These are phyloP conservation scores for Ustilago xerochloae DNA, from an alignment of 1,284 basidiomycete genomes.

Conservation along the genomic window DNA sequence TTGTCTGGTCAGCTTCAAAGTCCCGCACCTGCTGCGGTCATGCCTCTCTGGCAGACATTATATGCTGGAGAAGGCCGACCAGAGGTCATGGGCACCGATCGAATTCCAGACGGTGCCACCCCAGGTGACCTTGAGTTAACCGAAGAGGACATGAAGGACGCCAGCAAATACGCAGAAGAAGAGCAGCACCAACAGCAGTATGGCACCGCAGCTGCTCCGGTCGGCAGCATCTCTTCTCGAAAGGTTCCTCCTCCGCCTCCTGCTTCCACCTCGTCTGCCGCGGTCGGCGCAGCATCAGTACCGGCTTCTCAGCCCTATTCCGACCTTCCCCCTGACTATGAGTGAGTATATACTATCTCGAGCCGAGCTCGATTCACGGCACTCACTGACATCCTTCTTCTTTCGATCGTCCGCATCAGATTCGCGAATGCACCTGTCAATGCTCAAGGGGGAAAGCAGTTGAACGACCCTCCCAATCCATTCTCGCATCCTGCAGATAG, in stretches of 20 bases:
- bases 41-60: conserved; percentile 62
- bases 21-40: conserved; percentile 40
- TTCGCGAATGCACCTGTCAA: conserved; percentile 37
- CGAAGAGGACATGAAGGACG: conserved; percentile 49
- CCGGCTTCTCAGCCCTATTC: conserved; percentile 11
- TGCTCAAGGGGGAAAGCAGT: conserved; percentile 32
- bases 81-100: conserved; percentile 53
- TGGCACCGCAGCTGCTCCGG: conserved; percentile 6
- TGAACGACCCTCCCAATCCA: conserved; percentile 19
- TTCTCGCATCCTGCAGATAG: conserved; percentile 29
- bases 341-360: conserved; percentile 8
- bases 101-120: conserved; percentile 51
- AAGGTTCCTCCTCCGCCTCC: conserved; percentile 13
- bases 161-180: conserved; percentile 32
- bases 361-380: no score
- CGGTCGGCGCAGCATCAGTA: not conserved
- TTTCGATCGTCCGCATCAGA: not conserved
- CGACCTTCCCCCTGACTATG: conserved; percentile 50
- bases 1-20: conserved; percentile 48
- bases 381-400: not conserved
- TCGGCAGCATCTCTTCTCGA: conserved; percentile 17
- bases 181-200: conserved; percentile 17
- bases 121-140: conserved; percentile 58
- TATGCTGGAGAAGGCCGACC: conserved; percentile 62
- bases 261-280: not conserved